Percentiles rank a stretch among this genome's conserved stretches.
phyloP scores from a whole-genome alignment of 148 eudicot genomes.

The Persicaria maculosa region DNA sequence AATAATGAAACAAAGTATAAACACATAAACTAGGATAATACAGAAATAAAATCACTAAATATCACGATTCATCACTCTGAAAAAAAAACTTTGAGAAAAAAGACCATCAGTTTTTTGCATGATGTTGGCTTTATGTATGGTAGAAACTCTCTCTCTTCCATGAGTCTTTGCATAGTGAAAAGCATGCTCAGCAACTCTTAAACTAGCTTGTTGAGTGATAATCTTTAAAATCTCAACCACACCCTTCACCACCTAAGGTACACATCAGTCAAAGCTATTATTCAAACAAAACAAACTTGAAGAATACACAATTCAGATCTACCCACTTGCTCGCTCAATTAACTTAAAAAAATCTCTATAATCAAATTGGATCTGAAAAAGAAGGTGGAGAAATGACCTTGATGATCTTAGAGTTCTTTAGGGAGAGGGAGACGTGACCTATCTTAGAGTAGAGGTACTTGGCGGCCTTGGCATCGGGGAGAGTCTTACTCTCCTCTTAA shows the following conservation, averaged over 20 bases:
- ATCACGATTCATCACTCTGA: conserved; percentile 1
- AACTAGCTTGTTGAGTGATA: conserved; percentile 94
- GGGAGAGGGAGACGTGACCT: too few species aligned
- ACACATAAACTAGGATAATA: conserved; percentile 12
- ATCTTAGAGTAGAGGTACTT: too few species aligned
- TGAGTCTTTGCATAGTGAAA: conserved; percentile 86
- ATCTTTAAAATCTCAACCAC: conserved; percentile 96
- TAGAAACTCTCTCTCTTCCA: conserved; percentile 91
- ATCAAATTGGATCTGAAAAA: too few species aligned
- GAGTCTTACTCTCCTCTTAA: too few species aligned
- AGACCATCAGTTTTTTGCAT: conserved; percentile 99
- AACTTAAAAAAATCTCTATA: too few species aligned
- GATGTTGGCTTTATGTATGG: conserved; percentile 95
- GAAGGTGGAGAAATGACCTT: too few species aligned
- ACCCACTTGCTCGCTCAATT: too few species aligned
- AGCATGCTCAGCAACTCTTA: conserved; percentile 95
- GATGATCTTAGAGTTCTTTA: too few species aligned
- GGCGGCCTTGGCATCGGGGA: too few species aligned
- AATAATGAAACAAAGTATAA: conserved; percentile 11
- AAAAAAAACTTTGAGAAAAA: conserved; percentile 63
- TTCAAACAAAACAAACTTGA: neutral
- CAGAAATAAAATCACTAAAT: neutral
- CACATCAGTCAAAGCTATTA: neutral
- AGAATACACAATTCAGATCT: neutral
- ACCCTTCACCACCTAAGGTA: conserved; percentile 76